Evolutionary conservation across 768 basidiomycete species (phyloP).

Genomic region (Dioszegia aurantiaca): DNA sequence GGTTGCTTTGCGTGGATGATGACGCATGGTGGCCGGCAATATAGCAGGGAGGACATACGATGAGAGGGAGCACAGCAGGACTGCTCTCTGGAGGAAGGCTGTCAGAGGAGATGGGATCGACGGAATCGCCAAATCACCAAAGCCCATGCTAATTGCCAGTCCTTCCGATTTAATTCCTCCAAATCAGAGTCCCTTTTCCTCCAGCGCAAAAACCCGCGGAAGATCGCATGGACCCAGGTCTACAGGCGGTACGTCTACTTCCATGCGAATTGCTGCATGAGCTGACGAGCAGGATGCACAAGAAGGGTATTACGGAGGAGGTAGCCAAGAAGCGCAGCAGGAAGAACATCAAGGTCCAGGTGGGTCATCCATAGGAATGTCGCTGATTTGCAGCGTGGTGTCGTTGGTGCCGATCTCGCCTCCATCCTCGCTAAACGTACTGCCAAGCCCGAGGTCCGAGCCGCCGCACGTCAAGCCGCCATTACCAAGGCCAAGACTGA

Average conservation of each 20-base stretch:
- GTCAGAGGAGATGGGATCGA: constrained; percentile 4
- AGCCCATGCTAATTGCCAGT: constrained; percentile 55
- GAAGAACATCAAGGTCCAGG: constrained; percentile 83
- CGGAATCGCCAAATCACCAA: background rate
- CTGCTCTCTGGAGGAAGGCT: background rate
- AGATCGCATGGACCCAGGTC: constrained; percentile 88
- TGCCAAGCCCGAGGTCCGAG: constrained; percentile 80
- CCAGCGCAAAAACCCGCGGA: constrained; percentile 99
- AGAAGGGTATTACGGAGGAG: constrained; percentile 99
- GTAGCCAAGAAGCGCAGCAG: constrained; percentile 98
- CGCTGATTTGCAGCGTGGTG: constrained; percentile 70
- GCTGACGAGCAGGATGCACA: constrained; percentile 70
- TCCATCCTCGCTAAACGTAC: constrained; percentile 87
- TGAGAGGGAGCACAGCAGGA: background rate
- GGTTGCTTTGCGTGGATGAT: constrained; percentile 33
- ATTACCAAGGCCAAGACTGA: constrained; percentile 92
- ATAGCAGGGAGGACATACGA: background rate
- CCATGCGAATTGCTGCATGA: background rate
- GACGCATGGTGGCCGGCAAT: background rate
- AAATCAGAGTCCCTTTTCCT: constrained; percentile 96
- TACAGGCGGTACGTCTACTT: constrained; percentile 42
- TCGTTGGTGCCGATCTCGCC: constrained; percentile 92
- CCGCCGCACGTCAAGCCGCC: constrained; percentile 75
- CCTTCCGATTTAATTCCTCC: constrained; percentile 90
- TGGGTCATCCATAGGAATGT: constrained; percentile 22